phyloP scores from a whole-genome alignment of 1,139 yeast genomes.

The Kurtzmaniella natalensis region DNA sequence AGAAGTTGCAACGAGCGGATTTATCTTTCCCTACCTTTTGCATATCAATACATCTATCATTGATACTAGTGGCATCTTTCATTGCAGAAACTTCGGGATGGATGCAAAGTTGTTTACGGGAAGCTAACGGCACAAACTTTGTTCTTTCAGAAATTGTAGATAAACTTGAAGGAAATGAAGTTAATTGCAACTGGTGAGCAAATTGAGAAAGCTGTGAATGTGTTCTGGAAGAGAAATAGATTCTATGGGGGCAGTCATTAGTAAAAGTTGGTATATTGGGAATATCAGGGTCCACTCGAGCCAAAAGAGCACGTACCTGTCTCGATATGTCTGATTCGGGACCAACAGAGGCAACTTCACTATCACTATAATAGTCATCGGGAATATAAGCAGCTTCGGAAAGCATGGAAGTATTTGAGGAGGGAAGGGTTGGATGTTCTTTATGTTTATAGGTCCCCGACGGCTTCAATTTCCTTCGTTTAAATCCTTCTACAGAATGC shows the following conservation, averaged over 20 bases:
- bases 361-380: constrained; percentile 36
- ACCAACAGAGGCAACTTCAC: constrained; percentile 13
- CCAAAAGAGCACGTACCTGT: constrained; percentile 43
- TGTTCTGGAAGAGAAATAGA: constrained; percentile 76
- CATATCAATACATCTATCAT: constrained; percentile 79
- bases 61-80: constrained; percentile 52
- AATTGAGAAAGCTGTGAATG: constrained; percentile 88
- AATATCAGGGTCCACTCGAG: constrained; percentile 28
- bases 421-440: too few species aligned
- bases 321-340: constrained; percentile 23
- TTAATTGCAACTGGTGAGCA: constrained; percentile 63
- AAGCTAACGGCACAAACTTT: constrained; percentile 68
- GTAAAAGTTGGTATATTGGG: constrained; percentile 12
- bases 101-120: constrained; percentile 83
- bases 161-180: constrained; percentile 62
- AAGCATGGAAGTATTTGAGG: too few species aligned
- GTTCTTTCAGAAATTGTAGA: constrained; percentile 35
- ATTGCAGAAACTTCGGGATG: constrained; percentile 55
- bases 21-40: constrained; percentile 39
- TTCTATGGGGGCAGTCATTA: constrained; percentile 42
- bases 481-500: constrained; percentile 7
- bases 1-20: constrained; percentile 45
- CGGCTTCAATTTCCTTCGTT: constrained; percentile 4
- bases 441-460: too few species aligned
- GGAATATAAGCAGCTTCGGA: constrained; percentile 27